A percentile compares a stretch with the other conserved stretches of the same genome.
Evolutionary conservation across 83 land plant genomes (phyloP).

Genomic region (Picea abies): DNA sequence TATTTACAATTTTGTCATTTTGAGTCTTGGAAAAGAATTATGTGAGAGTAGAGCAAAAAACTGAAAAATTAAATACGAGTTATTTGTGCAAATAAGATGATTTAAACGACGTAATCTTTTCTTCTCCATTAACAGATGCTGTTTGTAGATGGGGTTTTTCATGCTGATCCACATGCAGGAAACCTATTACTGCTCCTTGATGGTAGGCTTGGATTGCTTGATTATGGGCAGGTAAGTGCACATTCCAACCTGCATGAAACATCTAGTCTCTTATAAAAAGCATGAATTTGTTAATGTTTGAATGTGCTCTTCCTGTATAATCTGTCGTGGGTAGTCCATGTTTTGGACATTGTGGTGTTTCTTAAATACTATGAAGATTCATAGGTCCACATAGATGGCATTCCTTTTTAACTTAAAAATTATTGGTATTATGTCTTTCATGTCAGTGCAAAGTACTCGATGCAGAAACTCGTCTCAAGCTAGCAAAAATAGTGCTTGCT

Average conservation of each 20-base stretch:
- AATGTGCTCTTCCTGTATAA: background rate
- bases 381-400: background rate
- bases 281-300: background rate
- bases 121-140: constrained; percentile 37
- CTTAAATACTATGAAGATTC: background rate
- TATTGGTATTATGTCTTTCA: background rate
- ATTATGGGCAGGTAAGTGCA: constrained; percentile 42
- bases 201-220: constrained; percentile 51
- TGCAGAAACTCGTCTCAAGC: constrained; percentile 21
- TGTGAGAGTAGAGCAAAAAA: background rate
- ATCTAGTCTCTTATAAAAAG: background rate
- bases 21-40: background rate
- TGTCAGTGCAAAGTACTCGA: constrained; percentile 51
- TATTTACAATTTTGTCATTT: background rate
- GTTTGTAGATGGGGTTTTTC: constrained; percentile 50
- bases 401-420: background rate
- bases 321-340: background rate
- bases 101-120: background rate
- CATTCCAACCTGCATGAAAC: background rate
- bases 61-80: background rate
- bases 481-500: constrained; percentile 38
- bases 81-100: background rate
- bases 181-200: constrained; percentile 44
- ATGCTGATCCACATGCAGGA: constrained; percentile 65
- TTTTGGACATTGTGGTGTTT: background rate